phyloP scores from a whole-genome alignment of 305 asterid species.

The Plantago coronopus region DNA sequence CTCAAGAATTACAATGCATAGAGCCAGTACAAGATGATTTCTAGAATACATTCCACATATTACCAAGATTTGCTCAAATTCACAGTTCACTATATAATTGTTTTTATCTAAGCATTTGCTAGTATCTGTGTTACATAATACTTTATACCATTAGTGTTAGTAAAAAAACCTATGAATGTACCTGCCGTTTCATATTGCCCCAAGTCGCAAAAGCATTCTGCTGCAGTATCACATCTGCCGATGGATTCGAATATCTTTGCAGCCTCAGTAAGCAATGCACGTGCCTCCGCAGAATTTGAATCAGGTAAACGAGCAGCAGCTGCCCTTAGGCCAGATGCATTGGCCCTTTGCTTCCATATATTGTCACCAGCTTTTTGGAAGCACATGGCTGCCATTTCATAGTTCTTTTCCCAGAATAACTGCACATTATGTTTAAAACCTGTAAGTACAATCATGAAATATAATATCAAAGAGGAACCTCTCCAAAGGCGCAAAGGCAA shows the following conservation, averaged over 20 bases:
- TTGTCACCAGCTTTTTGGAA: conserved; percentile 63
- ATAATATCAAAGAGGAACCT: background rate
- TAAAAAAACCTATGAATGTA: no score
- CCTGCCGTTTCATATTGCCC: conserved; percentile 60
- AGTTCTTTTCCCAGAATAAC: conserved; percentile 65
- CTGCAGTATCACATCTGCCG: conserved; percentile 48
- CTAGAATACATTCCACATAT: no score
- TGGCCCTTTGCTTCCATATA: conserved; percentile 52
- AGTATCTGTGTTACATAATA: no score
- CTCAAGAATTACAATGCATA: no score
- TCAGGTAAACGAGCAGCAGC: conserved; percentile 37
- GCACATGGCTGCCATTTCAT: conserved; percentile 64
- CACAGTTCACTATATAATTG: no score
- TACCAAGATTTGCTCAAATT: no score
- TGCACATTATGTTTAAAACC: conserved; percentile 23
- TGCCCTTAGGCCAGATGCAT: conserved; percentile 58
- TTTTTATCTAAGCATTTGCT: no score
- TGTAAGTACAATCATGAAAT: background rate
- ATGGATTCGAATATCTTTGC: conserved; percentile 63
- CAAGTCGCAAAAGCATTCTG: conserved; percentile 61
- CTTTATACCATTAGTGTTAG: no score
- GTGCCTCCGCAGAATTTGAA: conserved; percentile 39
- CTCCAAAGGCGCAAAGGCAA: background rate
- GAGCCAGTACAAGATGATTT: no score
- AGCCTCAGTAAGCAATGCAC: conserved; percentile 47